Evolutionary conservation across 2,329 filamentous ascomycete genomes (phyloP).

Genomic region (Cercospora citrullina): DNA sequence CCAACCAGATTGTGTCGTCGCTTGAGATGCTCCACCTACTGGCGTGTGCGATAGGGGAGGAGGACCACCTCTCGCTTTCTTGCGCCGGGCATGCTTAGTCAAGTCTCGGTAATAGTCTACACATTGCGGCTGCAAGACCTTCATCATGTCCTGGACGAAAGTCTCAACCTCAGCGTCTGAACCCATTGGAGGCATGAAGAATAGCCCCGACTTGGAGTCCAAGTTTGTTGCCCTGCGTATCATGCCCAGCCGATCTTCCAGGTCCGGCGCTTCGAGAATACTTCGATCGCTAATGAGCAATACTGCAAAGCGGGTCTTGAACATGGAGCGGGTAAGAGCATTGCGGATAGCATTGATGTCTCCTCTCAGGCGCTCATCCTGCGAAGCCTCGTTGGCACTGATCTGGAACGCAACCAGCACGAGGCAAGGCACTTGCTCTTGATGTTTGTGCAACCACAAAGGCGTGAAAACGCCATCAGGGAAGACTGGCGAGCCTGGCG

Average conservation of each 20-base stretch:
- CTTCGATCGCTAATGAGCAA: constrained; percentile 74
- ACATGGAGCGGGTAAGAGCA: constrained; percentile 67
- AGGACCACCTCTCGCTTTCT: constrained; percentile 74
- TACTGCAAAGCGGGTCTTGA: constrained; percentile 75
- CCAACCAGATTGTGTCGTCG: constrained; percentile 83
- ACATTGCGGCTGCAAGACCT: constrained; percentile 69
- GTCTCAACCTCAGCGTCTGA: constrained; percentile 69
- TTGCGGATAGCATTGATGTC: constrained; percentile 79
- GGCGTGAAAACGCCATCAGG: constrained; percentile 85
- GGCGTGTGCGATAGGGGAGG: constrained; percentile 81
- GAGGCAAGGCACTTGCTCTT: constrained; percentile 75
- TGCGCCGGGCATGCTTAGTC: constrained; percentile 86
- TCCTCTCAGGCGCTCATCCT: constrained; percentile 82
- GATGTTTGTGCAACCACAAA: constrained; percentile 85
- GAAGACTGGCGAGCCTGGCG: constrained; percentile 77
- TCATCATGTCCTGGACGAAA: constrained; percentile 72
- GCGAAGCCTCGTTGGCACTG: constrained; percentile 69
- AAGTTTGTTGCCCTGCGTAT: constrained; percentile 78
- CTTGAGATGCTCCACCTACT: constrained; percentile 80
- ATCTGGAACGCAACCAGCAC: constrained; percentile 81
- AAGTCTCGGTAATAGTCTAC: constrained; percentile 93
- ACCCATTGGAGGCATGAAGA: constrained; percentile 75
- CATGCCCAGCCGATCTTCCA: constrained; percentile 74
- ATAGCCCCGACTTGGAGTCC: constrained; percentile 76
- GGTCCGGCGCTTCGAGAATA: constrained; percentile 57